phyloP scores from a whole-genome alignment of 257 asterid genomes.

The Solanum lycopersicoides region DNA sequence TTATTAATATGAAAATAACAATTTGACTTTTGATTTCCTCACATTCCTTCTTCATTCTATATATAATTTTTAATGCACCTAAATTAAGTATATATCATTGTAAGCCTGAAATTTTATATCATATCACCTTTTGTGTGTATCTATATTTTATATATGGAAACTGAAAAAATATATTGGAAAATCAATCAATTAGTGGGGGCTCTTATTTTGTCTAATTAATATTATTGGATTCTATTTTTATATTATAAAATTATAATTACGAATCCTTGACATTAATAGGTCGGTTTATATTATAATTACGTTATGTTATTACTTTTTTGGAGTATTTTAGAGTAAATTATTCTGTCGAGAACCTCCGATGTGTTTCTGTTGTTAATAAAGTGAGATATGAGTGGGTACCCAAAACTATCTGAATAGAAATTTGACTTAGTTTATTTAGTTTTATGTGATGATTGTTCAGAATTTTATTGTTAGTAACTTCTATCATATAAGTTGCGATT shows the following conservation, averaged over 20 bases:
- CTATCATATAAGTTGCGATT: neutral
- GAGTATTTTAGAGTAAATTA: neutral
- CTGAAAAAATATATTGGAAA: neutral
- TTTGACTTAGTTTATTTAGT: neutral
- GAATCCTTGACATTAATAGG: neutral
- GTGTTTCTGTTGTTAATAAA: neutral
- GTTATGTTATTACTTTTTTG: neutral
- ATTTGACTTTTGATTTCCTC: neutral
- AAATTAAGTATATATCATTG: neutral
- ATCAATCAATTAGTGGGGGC: neutral
- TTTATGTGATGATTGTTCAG: neutral
- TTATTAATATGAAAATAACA: neutral
- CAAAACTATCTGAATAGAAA: neutral
- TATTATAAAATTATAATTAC: neutral
- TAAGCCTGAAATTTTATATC: neutral
- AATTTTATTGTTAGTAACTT: neutral
- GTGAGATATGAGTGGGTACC: too few species aligned
- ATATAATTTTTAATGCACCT: constrained; percentile 2
- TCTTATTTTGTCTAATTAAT: too few species aligned
- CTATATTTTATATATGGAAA: neutral
- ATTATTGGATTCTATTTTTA: neutral
- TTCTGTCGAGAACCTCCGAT: neutral
- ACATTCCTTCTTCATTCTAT: neutral
- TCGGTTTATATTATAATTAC: neutral
- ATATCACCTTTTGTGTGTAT: neutral